Base-by-base conservation (phyloP, 176 grass and related monocot species). In the Oryza glumipatula region DNA sequence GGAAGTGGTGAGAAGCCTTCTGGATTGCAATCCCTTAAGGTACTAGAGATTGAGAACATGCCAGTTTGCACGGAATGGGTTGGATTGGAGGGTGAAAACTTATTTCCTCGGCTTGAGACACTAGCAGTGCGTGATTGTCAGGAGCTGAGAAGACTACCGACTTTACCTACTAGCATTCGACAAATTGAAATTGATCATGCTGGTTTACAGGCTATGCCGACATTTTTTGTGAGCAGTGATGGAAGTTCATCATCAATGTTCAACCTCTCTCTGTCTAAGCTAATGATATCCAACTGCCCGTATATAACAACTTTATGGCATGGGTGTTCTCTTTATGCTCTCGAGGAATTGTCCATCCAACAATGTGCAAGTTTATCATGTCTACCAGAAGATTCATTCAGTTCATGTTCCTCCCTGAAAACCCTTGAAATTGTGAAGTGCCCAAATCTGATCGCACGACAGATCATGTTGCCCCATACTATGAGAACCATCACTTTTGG, bases 261-360 rank as follows among this genome's bases (percentile, higher is more conserved):
- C 7, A 9, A 11, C 9, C 30, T 76, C 15, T 49, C 77, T 60
- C 72, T 86, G 54, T 80, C 65, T n/a, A 65, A 72, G 16, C 3
- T 85, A 17, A 21, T 38, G 8, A 65, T 86, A 65, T 86, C 26
- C 7, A 1, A 6, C 19, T 86, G 84, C 45, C 82, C 54, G 38
- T 15, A 65, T 64, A 28, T 86, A 70, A 3, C 58, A 72, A 79
- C 24, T 79, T 51, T 86, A 45, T 86, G 65, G 43, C 77, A 77
- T 30, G 87, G 82, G 9, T 78, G 47, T 41, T 60, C 74, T 23
- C 48, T 76, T 48, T 79, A 46, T 78, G 69, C 68, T 70, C 46
- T 91, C 0, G 54, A 83, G 63, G 77, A 86, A 47, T 38, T 92
- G 56, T 86, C 7, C 5, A 86, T 92, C 76, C 49, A 63, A 84